Evolutionary conservation across 768 basidiomycete species (phyloP).

Genomic region (Termitomyces sp.): DNA sequence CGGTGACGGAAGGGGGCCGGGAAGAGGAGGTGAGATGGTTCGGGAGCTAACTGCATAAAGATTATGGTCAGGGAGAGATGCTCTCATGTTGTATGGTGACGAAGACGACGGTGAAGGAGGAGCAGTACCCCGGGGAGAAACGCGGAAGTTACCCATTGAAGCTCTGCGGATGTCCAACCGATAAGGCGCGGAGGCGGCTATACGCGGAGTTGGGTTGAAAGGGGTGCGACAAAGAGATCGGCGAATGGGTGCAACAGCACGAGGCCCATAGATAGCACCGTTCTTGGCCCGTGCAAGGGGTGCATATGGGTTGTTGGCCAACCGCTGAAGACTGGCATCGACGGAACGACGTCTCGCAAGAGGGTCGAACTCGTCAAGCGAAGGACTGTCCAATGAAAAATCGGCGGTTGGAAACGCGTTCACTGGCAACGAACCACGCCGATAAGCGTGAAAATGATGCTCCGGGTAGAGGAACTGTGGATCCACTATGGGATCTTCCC

Average conservation of each 20-base stretch:
- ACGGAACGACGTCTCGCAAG: constrained; percentile 39
- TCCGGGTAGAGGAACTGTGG: constrained; percentile 12
- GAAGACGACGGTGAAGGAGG: constrained; percentile 41
- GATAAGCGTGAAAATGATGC: constrained; percentile 24
- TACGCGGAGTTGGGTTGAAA: constrained; percentile 23
- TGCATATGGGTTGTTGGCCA: constrained; percentile 47
- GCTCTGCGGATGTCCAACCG: constrained; percentile 35
- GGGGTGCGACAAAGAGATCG: constrained; percentile 24
- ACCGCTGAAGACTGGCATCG: constrained; percentile 43
- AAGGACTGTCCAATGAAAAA: constrained; percentile 28
- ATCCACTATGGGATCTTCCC: constrained; percentile 33
- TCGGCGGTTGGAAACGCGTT: constrained; percentile 31
- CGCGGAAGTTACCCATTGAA: constrained; percentile 35
- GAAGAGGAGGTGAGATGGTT: constrained; percentile 35
- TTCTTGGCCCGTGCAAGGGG: constrained; percentile 49
- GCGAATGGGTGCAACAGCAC: constrained; percentile 29
- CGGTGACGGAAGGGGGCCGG: constrained; percentile 58
- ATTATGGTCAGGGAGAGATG: constrained; percentile 45
- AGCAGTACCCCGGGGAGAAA: constrained; percentile 27
- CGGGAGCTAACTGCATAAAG: constrained; percentile 46
- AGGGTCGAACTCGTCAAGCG: constrained; percentile 39
- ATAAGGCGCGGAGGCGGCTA: constrained; percentile 28
- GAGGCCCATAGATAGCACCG: constrained; percentile 35
- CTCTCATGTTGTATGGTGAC: constrained; percentile 37
- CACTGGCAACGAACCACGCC: constrained; percentile 56